Percentiles rank a stretch among this genome's conserved stretches.
phyloP scores from a whole-genome alignment of 305 asterid genomes.

The Andrographis paniculata region DNA sequence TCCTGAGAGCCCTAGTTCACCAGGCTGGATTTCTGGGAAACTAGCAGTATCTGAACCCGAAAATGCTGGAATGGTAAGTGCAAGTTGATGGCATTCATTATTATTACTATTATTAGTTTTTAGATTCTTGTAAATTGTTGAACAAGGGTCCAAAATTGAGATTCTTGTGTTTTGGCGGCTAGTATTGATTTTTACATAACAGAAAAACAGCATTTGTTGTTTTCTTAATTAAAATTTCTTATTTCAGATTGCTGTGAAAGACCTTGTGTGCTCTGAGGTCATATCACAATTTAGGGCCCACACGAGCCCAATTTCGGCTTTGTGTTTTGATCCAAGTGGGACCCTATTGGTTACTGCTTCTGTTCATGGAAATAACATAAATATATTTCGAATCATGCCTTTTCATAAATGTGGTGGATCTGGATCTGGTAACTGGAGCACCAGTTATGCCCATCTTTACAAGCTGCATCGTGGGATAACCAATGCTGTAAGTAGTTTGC shows the following conservation, averaged over 20 bases:
- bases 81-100: not conserved
- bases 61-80: constrained; percentile 81
- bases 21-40: constrained; percentile 78
- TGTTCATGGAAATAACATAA: constrained; percentile 59
- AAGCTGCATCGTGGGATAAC: constrained; percentile 94
- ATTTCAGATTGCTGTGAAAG: constrained; percentile 62
- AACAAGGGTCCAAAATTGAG: no score
- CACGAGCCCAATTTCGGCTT: constrained; percentile 63
- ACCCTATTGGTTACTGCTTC: constrained; percentile 75
- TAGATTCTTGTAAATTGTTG: no score
- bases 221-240: constrained; percentile 12
- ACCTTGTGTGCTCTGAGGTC: constrained; percentile 46
- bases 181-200: not conserved
- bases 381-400: constrained; percentile 59
- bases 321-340: constrained; percentile 71
- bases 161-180: no score
- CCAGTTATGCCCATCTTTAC: constrained; percentile 86
- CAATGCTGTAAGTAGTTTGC: constrained; percentile 65
- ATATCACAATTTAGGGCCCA: constrained; percentile 74
- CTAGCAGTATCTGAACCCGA: constrained; percentile 65
- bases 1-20: constrained; percentile 66
- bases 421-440: constrained; percentile 60
- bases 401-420: constrained; percentile 36
- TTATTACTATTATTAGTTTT: no score
- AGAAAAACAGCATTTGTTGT: not conserved